Evolutionary conservation across 495 filamentous ascomycete genomes (phyloP), one percentile per base, ranked within the genome.

Genomic region (Lepraria neglecta): DNA sequence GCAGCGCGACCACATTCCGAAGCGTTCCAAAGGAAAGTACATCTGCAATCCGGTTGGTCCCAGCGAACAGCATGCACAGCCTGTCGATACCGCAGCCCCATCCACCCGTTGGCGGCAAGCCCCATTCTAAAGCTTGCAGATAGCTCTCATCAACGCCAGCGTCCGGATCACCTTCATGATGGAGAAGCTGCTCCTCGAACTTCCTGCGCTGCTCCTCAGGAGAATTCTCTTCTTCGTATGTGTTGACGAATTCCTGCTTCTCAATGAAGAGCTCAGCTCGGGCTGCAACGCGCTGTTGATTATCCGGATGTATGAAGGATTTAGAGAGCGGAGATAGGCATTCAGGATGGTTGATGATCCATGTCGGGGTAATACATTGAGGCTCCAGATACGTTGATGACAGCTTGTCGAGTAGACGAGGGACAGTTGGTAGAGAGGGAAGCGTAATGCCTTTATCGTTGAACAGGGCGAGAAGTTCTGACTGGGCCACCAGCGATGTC

Each of bases 171-270:
- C 48, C 65, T 17, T 63, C 65, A 4, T 65, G 63, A 3, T 64
- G 56, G 17, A 53, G 46, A 17, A 82, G 62, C 67, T 89, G 86
- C 61, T 81, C 77, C 60, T 79, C 72, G 58, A 98, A 92, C 71
- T 97, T 98, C 56, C 84, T 78, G 27, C 90, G 79, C 72, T 98
- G 94, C 61, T 87, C 89, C 33, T 84, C 84, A 0, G 94, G 95
- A 48, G 89, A 89, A 73, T 97, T 98, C 74, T 98, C 94, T 75
- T 98, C 94, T 74, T 98, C 94, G 76, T 98, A 98, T 68, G 88
- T 90, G 71, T 98, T 98, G 10, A 92, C 88, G 38, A 95, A 74
- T 68, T 98, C 94, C 50, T 80, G 78, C 15, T 86, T 84, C 45
- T 80, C 70, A 68, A 96, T 81, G 74, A 97, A 97, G 43, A 98